phyloP scores from a whole-genome alignment of 208 protist species.

The Leptomonas pyrrhocoris region DNA sequence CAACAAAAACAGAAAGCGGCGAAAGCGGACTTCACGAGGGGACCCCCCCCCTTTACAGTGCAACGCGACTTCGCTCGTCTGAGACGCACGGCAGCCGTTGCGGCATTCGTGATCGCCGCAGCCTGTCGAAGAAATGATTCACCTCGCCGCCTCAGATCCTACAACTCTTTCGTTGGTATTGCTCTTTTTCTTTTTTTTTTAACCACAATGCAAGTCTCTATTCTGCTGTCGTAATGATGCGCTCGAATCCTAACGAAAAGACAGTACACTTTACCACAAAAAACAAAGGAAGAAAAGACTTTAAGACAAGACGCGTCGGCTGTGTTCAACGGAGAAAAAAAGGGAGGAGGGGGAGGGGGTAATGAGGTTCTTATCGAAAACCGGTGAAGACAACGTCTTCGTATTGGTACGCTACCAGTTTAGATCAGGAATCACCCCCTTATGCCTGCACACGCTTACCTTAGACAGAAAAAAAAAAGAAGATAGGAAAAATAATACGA shows the following conservation, averaged over 20 bases:
- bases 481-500: not conserved
- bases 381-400: no score
- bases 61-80: no score
- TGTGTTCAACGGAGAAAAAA: slow-evolving; percentile 2
- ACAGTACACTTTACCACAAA: not conserved
- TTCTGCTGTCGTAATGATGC: not conserved
- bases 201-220: not conserved
- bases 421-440: no score
- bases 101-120: not conserved
- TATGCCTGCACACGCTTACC: not conserved
- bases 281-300: not conserved
- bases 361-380: not conserved
- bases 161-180: not conserved
- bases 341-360: no score
- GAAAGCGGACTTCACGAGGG: not conserved
- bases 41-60: not conserved
- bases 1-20: no score
- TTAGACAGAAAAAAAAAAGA: not conserved
- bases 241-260: not conserved
- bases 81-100: not conserved
- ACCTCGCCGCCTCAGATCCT: not conserved
- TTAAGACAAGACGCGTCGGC: not conserved
- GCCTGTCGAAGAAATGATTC: not conserved
- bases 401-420: no score
- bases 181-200: not conserved